phyloP scores from a whole-genome alignment of 1,284 basidiomycete genomes.

The Rhodotorula mucilaginosa region DNA sequence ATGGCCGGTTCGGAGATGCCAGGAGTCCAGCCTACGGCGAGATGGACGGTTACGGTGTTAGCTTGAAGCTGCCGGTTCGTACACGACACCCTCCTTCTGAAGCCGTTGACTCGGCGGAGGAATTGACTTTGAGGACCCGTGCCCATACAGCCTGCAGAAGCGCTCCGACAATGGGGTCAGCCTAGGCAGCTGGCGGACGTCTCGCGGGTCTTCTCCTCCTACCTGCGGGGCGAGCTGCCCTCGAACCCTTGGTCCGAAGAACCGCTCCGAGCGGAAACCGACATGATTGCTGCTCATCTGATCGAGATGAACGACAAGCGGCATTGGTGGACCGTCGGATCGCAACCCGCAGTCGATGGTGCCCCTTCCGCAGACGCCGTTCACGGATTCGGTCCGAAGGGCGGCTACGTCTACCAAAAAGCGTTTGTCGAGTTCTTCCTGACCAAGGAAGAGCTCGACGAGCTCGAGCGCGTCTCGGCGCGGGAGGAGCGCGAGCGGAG shows the following conservation, averaged over 20 bases:
- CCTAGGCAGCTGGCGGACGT: conserved; percentile 66
- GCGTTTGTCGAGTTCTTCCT: conserved; percentile 97
- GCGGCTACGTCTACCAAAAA: conserved; percentile 96
- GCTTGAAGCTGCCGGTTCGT: conserved; percentile 54
- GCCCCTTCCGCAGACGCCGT: conserved; percentile 76
- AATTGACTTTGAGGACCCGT: conserved; percentile 46
- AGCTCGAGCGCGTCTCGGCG: conserved; percentile 54
- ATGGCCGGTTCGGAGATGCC: conserved; percentile 96
- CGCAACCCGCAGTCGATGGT: conserved; percentile 95
- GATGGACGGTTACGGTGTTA: conserved; percentile 79
- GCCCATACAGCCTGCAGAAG: conserved; percentile 69
- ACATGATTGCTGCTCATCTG: conserved; percentile 74
- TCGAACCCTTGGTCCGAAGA: conserved; percentile 97
- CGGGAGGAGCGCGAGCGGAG: conserved; percentile 21
- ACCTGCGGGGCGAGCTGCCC: conserved; percentile 49
- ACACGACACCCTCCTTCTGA: not conserved
- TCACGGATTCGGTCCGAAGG: conserved; percentile 88
- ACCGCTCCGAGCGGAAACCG: conserved; percentile 77
- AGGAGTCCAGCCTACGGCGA: conserved; percentile 97
- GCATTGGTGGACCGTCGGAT: conserved; percentile 96
- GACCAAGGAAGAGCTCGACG: conserved; percentile 61
- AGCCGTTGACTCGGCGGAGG: no score
- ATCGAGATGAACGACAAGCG: conserved; percentile 74
- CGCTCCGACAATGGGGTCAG: conserved; percentile 79
- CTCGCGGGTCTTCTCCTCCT: conserved; percentile 48